Evolutionary conservation across 495 filamentous ascomycete genomes (phyloP).

Genomic region (Darksidea phi): DNA sequence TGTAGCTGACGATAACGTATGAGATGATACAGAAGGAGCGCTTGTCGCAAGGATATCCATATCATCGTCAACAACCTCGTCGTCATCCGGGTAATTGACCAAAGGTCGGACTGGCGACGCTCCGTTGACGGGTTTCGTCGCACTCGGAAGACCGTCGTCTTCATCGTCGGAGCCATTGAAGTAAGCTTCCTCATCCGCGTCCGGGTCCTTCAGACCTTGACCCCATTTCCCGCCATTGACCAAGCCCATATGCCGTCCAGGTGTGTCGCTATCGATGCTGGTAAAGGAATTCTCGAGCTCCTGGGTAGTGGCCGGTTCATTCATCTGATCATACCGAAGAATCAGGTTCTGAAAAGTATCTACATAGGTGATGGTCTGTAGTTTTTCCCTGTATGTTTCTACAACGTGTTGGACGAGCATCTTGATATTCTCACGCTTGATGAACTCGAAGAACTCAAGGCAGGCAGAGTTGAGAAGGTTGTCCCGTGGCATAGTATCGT

Average conservation of each 20-base stretch:
- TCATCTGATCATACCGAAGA: conserved; percentile 70
- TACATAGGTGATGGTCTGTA: conserved; percentile 77
- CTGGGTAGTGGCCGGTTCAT: conserved; percentile 33
- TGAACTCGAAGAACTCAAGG: conserved; percentile 89
- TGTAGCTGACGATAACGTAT: conserved; percentile 15
- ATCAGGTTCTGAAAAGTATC: conserved; percentile 80
- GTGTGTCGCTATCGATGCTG: conserved; percentile 33
- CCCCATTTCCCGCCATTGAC: conserved; percentile 68
- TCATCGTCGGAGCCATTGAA: conserved; percentile 91
- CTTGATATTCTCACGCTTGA: conserved; percentile 80
- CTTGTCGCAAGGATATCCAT: conserved; percentile 56
- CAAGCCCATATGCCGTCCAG: conserved; percentile 22
- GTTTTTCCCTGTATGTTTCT: conserved; percentile 80
- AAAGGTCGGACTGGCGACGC: conserved; percentile 68
- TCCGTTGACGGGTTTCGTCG: conserved; percentile 41
- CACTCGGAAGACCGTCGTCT: conserved; percentile 47
- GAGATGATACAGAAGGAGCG: conserved; percentile 19
- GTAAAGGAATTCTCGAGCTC: conserved; percentile 36
- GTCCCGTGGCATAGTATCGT: conserved; percentile 90
- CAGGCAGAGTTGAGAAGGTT: conserved; percentile 96
- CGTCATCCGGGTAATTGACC: conserved; percentile 86
- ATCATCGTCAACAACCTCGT: conserved; percentile 35
- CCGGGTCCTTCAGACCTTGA: conserved; percentile 75
- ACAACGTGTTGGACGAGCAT: conserved; percentile 80
- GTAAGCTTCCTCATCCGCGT: conserved; percentile 87